Percentiles rank a stretch among this genome's conserved stretches.
phyloP scores from a whole-genome alignment of 116 monocot genomes.

The Zostera marina region DNA sequence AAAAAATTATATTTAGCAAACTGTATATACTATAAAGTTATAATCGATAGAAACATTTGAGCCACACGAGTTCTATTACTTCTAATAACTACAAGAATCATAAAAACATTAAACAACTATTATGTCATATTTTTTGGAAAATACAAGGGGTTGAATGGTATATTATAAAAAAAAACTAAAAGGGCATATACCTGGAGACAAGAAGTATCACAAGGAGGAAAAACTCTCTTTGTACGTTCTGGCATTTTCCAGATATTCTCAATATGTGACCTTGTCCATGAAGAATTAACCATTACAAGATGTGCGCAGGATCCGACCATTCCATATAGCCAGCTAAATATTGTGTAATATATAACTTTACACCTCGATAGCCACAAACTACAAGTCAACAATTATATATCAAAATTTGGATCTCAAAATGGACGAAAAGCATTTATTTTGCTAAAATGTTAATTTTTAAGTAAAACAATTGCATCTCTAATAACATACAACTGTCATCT shows the following conservation, averaged over 20 bases:
- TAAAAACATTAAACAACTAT: too few species aligned
- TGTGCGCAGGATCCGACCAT: constrained; percentile 74
- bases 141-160: too few species aligned
- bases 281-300: constrained; percentile 90
- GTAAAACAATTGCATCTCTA: too few species aligned
- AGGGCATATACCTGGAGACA: constrained; percentile 54
- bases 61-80: too few species aligned
- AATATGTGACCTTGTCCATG: constrained; percentile 89
- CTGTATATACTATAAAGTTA: too few species aligned
- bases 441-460: too few species aligned
- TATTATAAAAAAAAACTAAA: neutral
- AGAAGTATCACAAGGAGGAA: constrained; percentile 97
- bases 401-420: neutral
- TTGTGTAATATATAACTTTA: constrained; percentile 66
- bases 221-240: constrained; percentile 56
- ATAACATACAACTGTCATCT: too few species aligned
- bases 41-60: too few species aligned
- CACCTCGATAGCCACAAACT: constrained; percentile 74
- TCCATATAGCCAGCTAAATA: constrained; percentile 88
- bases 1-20: too few species aligned
- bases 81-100: too few species aligned
- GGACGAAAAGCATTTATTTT: too few species aligned
- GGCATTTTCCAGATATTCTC: constrained; percentile 77
- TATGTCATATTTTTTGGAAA: too few species aligned
- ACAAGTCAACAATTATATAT: constrained; percentile 19